phyloP scores from a whole-genome alignment of 495 filamentous ascomycete species.

The Lasiosphaeria miniovina region DNA sequence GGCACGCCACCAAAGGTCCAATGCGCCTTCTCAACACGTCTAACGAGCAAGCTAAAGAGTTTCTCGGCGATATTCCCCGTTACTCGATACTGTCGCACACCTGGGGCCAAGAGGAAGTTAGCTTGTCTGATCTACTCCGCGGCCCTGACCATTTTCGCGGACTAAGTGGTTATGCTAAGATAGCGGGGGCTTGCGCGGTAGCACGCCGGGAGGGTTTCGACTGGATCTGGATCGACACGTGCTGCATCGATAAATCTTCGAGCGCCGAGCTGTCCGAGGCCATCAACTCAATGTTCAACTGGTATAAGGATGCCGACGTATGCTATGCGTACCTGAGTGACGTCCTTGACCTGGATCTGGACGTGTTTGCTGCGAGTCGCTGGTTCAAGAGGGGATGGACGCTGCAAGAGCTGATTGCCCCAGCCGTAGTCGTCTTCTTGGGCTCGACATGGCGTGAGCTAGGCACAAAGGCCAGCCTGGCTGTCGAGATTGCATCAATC shows the following conservation, averaged over 20 bases:
- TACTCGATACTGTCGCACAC: neutral
- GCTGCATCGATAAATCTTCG: neutral
- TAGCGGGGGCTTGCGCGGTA: neutral
- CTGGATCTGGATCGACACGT: neutral
- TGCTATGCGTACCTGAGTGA: constrained; percentile 1
- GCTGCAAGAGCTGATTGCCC: constrained; percentile 1
- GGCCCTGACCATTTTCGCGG: neutral
- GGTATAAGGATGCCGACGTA: neutral
- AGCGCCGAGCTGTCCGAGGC: neutral
- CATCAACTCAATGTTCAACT: neutral
- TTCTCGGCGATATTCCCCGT: too few species aligned
- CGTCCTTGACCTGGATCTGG: neutral
- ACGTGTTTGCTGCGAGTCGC: neutral
- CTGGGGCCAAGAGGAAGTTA: neutral
- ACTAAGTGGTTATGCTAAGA: neutral
- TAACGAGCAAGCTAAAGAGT: too few species aligned
- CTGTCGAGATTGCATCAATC: too few species aligned
- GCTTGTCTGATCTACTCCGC: neutral
- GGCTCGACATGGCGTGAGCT: neutral
- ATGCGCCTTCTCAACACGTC: too few species aligned
- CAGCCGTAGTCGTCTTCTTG: neutral
- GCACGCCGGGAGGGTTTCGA: neutral
- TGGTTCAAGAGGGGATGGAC: neutral
- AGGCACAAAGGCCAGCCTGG: neutral
- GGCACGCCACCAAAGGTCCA: too few species aligned